Percentiles rank a stretch among this genome's conserved stretches.
Conservation (phyloP, 192 early-diverging fungal genomes). For the Umbelopsis sp. region DNA sequence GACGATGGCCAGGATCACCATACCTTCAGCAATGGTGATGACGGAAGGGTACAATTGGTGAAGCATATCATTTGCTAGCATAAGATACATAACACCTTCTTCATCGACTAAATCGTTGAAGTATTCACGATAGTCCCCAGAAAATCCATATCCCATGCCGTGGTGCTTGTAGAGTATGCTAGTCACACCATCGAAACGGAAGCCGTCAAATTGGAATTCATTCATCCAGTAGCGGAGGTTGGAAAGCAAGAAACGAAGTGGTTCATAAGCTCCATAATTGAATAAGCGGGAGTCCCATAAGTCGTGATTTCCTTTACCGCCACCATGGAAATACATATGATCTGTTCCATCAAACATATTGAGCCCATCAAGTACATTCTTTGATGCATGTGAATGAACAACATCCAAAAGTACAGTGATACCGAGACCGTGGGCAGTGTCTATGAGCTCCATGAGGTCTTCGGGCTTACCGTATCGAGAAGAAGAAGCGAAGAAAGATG, state of each 20-base stretch:
- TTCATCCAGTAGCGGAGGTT: conserved; percentile 95
- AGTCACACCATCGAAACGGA: conserved; percentile 98
- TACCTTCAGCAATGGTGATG: conserved; percentile 93
- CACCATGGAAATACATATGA: conserved; percentile 95
- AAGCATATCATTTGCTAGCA: conserved; percentile 88
- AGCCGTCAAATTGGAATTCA: conserved; percentile 91
- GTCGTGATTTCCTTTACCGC: conserved; percentile 81
- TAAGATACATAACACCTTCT: conserved; percentile 87
- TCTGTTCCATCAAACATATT: conserved; percentile 97
- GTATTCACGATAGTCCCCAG: conserved; percentile 93
- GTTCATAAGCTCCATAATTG: conserved; percentile 93
- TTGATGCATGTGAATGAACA: conserved; percentile 95
- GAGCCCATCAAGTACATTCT: conserved; percentile 92
- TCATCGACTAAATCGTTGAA: conserved; percentile 84
- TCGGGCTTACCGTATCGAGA: conserved; percentile 94
- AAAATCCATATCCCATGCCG: conserved; percentile 92
- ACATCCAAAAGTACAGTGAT: conserved; percentile 90
- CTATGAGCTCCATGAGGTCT: conserved; percentile 88
- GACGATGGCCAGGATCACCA: too few species aligned
- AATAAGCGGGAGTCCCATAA: conserved; percentile 95
- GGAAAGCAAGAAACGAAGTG: conserved; percentile 90
- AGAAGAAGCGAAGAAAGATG: conserved; percentile 93
- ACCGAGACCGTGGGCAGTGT: conserved; percentile 88
- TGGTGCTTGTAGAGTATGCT: conserved; percentile 97
- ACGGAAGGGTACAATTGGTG: conserved; percentile 78